A percentile compares a stretch with the other conserved stretches of the same genome.
These are phyloP conservation scores for Pseudocercospora eumusae DNA, from an alignment of 2,329 filamentous ascomycete genomes.

Conservation along the genomic window DNA sequence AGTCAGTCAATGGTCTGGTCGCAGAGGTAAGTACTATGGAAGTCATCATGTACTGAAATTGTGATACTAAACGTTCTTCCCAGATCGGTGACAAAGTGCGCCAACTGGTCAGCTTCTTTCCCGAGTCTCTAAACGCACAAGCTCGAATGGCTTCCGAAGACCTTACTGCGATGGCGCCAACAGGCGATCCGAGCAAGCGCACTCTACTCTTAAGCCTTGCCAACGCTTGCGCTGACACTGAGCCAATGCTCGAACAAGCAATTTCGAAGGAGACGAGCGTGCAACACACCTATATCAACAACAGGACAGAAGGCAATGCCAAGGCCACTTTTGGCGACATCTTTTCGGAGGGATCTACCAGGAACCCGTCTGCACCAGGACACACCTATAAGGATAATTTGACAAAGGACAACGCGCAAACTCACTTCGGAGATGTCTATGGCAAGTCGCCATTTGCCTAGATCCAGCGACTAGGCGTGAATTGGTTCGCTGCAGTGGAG, in stretches of 20 bases:
- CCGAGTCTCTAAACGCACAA: background rate
- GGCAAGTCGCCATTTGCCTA: background rate
- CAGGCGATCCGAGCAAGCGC: background rate
- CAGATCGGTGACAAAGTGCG: background rate
- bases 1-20: background rate
- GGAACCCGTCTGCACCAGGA: background rate
- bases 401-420: background rate
- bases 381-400: background rate
- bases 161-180: background rate
- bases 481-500: no score
- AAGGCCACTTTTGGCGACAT: background rate
- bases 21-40: background rate
- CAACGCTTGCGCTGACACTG: background rate
- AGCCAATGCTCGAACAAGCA: background rate
- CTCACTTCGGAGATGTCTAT: background rate
- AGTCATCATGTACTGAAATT: background rate
- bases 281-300: background rate
- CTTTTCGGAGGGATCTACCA: background rate
- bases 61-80: background rate
- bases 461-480: background rate
- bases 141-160: conserved; percentile 2
- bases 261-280: background rate
- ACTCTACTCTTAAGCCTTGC: background rate
- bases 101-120: background rate
- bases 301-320: background rate